A percentile compares a stretch with the other conserved stretches of the same genome.
Evolutionary conservation across 2,329 filamentous ascomycete genomes (phyloP).

Genomic region (Pseudogymnoascus sp.): DNA sequence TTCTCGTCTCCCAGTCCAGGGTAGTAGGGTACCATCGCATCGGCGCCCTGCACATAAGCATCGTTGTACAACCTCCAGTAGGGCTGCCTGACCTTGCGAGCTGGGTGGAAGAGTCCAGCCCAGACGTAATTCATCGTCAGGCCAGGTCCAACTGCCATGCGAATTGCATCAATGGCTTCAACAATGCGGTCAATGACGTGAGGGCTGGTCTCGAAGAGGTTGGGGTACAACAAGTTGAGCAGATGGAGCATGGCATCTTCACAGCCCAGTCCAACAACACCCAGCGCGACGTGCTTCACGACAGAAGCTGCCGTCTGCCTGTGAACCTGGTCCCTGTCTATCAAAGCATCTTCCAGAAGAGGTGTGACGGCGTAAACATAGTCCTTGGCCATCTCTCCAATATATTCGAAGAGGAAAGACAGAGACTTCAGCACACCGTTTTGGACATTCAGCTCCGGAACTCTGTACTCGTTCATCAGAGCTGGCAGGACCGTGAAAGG

Average conservation of each 20-base stretch:
- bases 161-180: conserved; percentile 92
- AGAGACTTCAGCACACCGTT: conserved; percentile 97
- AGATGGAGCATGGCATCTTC: conserved; percentile 98
- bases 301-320: conserved; percentile 93
- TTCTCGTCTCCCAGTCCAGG: conserved; percentile 77
- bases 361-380: conserved; percentile 98
- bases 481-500: conserved; percentile 98
- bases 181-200: conserved; percentile 98
- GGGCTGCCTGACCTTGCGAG: conserved; percentile 84
- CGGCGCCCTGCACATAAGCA: conserved; percentile 86
- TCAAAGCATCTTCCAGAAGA: conserved; percentile 89
- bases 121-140: conserved; percentile 96
- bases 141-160: conserved; percentile 86
- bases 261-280: conserved; percentile 93
- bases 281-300: conserved; percentile 94
- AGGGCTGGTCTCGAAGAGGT: conserved; percentile 93
- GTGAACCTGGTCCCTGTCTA: conserved; percentile 96
- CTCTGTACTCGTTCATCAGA: conserved; percentile 98
- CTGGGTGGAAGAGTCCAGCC: conserved; percentile 95
- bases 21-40: conserved; percentile 95
- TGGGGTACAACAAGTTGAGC: conserved; percentile 91
- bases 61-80: conserved; percentile 98
- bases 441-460: conserved; percentile 96
- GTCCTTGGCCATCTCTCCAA: conserved; percentile 98
- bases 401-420: conserved; percentile 97